These are phyloP conservation scores for Nicotiana sylvestris DNA, from an alignment of 257 asterid genomes.

Conservation along the genomic window DNA sequence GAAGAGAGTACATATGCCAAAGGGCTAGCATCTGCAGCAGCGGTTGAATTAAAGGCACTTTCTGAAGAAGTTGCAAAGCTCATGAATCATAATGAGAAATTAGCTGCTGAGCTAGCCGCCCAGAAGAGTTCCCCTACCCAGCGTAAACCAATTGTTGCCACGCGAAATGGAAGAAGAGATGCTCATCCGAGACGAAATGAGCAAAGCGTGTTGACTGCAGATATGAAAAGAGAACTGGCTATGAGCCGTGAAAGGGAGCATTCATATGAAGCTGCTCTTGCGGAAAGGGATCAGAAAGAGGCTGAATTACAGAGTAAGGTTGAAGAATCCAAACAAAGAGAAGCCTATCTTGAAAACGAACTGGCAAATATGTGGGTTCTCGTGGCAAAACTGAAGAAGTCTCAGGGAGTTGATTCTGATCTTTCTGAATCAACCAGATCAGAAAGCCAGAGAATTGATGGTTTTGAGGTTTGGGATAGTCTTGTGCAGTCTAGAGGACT, in stretches of 20 bases:
- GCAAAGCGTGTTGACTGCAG: constrained; percentile 39
- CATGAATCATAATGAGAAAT: constrained; percentile 80
- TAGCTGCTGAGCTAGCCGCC: constrained; percentile 64
- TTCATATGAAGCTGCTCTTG: constrained; percentile 66
- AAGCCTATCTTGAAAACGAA: constrained; percentile 91
- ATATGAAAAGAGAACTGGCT: constrained; percentile 72
- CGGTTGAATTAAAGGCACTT: constrained; percentile 89
- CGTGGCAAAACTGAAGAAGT: constrained; percentile 74
- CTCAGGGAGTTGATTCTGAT: constrained; percentile 56
- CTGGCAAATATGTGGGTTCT: constrained; percentile 98
- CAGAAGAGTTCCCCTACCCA: constrained; percentile 67
- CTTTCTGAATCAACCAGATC: constrained; percentile 30
- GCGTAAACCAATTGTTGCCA: constrained; percentile 47
- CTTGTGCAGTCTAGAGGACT: not conserved
- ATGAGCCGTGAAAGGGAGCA: constrained; percentile 77
- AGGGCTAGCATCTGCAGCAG: constrained; percentile 98
- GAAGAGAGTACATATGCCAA: constrained; percentile 95
- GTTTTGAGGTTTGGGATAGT: constrained; percentile 26
- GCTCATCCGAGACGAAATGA: constrained; percentile 45
- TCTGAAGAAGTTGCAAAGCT: constrained; percentile 98
- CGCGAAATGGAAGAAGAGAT: constrained; percentile 65
- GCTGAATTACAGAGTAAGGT: constrained; percentile 71
- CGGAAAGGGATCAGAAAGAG: constrained; percentile 67
- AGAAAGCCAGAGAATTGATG: constrained; percentile 28
- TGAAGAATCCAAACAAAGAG: constrained; percentile 95